Evolutionary conservation across 805 yeast genomes (phyloP).

Genomic region (Candida insectorum): DNA sequence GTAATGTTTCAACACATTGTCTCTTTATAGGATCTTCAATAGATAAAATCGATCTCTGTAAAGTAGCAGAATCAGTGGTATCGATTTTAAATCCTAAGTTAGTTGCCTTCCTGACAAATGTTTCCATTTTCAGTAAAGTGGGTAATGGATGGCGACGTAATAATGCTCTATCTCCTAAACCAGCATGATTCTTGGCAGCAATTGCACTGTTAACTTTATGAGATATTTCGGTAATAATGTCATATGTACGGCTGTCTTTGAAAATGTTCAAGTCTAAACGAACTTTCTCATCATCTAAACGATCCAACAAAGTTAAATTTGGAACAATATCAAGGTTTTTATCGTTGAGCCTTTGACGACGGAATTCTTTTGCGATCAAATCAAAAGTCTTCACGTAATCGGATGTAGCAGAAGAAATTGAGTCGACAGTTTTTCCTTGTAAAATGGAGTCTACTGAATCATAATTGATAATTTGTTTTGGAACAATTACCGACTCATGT

Average conservation of each 20-base stretch:
- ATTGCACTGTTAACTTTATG: slow-evolving; percentile 80
- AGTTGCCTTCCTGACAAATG: slow-evolving; percentile 68
- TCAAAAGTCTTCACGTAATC: slow-evolving; percentile 64
- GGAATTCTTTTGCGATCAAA: slow-evolving; percentile 64
- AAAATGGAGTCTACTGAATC: slow-evolving; percentile 55
- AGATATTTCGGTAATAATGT: slow-evolving; percentile 69
- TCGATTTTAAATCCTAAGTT: slow-evolving; percentile 68
- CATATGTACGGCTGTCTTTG: slow-evolving; percentile 53
- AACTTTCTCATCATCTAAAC: slow-evolving; percentile 81
- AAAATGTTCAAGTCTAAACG: slow-evolving; percentile 70
- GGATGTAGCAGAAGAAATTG: slow-evolving; percentile 52
- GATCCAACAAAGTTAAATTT: slow-evolving; percentile 66
- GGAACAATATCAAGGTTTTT: slow-evolving; percentile 45
- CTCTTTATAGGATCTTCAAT: slow-evolving; percentile 63
- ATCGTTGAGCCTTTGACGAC: slow-evolving; percentile 61
- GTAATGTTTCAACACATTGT: slow-evolving; percentile 71
- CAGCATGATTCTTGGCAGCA: slow-evolving; percentile 74
- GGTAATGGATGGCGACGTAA: slow-evolving; percentile 89
- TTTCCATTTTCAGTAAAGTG: slow-evolving; percentile 72
- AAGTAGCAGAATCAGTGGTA: slow-evolving; percentile 64
- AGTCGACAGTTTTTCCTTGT: slow-evolving; percentile 21
- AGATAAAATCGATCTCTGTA: slow-evolving; percentile 66
- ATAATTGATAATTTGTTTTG: slow-evolving; percentile 56
- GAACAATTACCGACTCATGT: slow-evolving; percentile 65
- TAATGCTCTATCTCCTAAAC: slow-evolving; percentile 75